Conservation (phyloP, 192 early-diverging fungal species). For the Linnemannia hyalina region DNA sequence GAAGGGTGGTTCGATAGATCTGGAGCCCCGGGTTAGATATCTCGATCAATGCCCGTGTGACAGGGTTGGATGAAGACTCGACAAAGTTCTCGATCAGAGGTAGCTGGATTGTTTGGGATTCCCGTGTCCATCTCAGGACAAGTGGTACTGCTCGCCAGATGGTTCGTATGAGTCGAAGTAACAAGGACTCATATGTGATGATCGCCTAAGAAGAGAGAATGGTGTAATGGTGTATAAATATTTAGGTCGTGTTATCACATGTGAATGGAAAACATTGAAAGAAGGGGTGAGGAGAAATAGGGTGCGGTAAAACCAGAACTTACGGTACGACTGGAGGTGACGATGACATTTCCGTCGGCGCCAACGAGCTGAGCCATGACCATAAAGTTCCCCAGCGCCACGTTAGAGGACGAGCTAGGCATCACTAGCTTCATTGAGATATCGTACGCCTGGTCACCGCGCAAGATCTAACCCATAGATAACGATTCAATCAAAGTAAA, state of each 20-base stretch:
- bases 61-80: slow-evolving; percentile 37
- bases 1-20: slow-evolving; percentile 56
- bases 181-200: slow-evolving; percentile 42
- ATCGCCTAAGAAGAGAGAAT: slow-evolving; percentile 16
- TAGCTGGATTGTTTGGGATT: slow-evolving; percentile 39
- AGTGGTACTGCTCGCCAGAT: slow-evolving; percentile 47
- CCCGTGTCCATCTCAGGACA: slow-evolving; percentile 30
- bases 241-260: neutral
- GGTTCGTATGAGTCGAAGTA: slow-evolving; percentile 33
- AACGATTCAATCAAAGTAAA: neutral
- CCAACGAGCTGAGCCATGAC: neutral
- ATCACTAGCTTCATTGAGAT: slow-evolving; percentile 36
- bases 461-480: slow-evolving; percentile 20
- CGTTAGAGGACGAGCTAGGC: slow-evolving; percentile 36
- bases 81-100: slow-evolving; percentile 42
- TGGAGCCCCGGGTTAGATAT: slow-evolving; percentile 54
- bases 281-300: neutral
- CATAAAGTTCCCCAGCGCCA: slow-evolving; percentile 34
- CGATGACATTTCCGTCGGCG: slow-evolving; percentile 27
- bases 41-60: slow-evolving; percentile 46
- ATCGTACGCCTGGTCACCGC: slow-evolving; percentile 47
- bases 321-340: slow-evolving; percentile 57
- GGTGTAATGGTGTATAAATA: neutral
- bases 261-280: no score
- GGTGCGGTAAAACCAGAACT: slow-evolving; percentile 3